These are phyloP conservation scores for Naganishia antarctica DNA, from an alignment of 768 basidiomycete genomes.

Conservation along the genomic window DNA sequence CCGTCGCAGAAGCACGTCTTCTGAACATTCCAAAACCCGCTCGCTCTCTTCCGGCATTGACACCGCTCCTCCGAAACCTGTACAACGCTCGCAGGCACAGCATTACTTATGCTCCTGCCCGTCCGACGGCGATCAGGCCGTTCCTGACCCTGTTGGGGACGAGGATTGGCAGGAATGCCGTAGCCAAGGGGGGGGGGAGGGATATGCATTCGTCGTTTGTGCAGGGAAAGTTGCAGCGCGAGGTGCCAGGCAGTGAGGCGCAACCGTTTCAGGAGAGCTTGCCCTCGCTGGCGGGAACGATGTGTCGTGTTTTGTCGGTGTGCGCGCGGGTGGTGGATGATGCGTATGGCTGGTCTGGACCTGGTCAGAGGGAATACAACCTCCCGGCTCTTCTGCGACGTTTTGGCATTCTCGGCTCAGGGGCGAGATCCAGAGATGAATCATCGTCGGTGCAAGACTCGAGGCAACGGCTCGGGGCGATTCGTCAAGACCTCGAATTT, in stretches of 20 bases:
- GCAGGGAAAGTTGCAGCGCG: slow-evolving; percentile 10
- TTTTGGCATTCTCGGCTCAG: neutral
- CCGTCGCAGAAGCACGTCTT: neutral
- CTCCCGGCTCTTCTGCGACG: neutral
- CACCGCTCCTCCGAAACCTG: slow-evolving; percentile 15
- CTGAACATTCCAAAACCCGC: neutral
- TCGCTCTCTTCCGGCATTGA: slow-evolving; percentile 11
- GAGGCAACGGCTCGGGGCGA: neutral
- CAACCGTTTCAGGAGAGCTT: slow-evolving; percentile 15
- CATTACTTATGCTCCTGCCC: slow-evolving; percentile 15
- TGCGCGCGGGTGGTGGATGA: slow-evolving; percentile 15
- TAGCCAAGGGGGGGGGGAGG: slow-evolving; percentile 7
- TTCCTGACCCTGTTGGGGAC: slow-evolving; percentile 15
- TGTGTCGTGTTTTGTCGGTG: slow-evolving; percentile 1
- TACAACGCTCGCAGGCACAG: slow-evolving; percentile 16
- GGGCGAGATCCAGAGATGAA: no score
- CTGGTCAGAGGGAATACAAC: neutral
- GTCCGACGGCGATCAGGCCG: slow-evolving; percentile 7
- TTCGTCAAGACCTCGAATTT: neutral
- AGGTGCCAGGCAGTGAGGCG: neutral
- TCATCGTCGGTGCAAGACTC: neutral
- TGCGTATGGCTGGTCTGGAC: slow-evolving; percentile 18
- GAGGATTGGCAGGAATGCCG: slow-evolving; percentile 22
- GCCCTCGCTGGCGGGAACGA: slow-evolving; percentile 2
- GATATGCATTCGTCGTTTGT: neutral